Conservation (phyloP, 2,329 filamentous ascomycete genomes). For the Podosphaera leucotricha region DNA sequence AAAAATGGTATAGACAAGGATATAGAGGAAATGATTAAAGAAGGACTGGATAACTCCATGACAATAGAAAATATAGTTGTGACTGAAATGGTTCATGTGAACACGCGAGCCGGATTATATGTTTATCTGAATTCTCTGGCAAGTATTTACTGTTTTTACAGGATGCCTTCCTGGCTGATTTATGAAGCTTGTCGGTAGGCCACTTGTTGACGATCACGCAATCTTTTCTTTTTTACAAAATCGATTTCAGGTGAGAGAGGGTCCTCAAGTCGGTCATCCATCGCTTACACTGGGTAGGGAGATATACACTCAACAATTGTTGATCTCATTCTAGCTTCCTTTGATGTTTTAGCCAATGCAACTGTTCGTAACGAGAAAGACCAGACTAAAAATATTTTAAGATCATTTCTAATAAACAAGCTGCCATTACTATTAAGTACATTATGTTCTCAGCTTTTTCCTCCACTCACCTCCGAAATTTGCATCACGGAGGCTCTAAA, state of each 20-base stretch:
- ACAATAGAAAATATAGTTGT: constrained; percentile 20
- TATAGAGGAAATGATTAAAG: constrained; percentile 34
- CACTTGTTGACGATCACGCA: constrained; percentile 57
- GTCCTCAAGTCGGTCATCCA: background rate
- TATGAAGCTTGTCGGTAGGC: constrained; percentile 52
- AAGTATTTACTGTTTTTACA: constrained; percentile 13
- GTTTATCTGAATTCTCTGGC: constrained; percentile 67
- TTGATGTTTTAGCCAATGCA: constrained; percentile 72
- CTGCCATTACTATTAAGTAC: constrained; percentile 36
- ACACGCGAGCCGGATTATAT: constrained; percentile 63
- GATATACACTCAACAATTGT: constrained; percentile 56
- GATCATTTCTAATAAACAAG: constrained; percentile 67
- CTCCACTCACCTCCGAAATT: constrained; percentile 33
- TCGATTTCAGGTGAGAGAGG: constrained; percentile 46
- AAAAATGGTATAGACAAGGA: constrained; percentile 22
- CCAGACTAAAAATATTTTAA: constrained; percentile 44
- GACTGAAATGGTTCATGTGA: constrained; percentile 44
- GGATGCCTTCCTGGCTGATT: constrained; percentile 12
- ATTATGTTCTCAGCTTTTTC: constrained; percentile 31
- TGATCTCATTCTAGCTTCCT: constrained; percentile 68
- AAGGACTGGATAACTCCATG: constrained; percentile 29
- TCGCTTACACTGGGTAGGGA: constrained; percentile 26
- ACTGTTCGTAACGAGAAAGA: constrained; percentile 44
- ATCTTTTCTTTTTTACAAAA: constrained; percentile 65
- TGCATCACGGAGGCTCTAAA: constrained; percentile 43